phyloP scores from a whole-genome alignment of 345 rosid species.

The Populus tremula region DNA sequence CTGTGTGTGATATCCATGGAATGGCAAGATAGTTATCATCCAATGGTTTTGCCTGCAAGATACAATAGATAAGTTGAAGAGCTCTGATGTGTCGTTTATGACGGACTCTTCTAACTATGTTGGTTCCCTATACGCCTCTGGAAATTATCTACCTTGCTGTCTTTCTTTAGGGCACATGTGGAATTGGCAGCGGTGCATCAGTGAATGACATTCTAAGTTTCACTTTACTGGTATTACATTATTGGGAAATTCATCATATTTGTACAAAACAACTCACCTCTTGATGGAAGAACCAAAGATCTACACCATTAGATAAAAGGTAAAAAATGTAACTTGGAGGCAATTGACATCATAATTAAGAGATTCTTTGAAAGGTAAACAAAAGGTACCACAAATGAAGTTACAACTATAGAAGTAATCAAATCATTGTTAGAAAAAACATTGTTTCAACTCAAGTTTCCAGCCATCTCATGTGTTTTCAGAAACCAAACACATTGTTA shows the following conservation, averaged over 20 bases:
- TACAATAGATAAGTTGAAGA: not conserved
- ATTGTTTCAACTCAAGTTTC: not conserved
- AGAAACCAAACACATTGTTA: not conserved
- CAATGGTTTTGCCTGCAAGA: not conserved
- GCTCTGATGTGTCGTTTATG: not conserved
- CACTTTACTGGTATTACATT: not conserved
- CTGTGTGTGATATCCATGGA: not conserved
- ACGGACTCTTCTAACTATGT: not conserved
- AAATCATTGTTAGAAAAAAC: not conserved
- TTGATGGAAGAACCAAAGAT: not conserved
- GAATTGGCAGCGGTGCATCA: not conserved
- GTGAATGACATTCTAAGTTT: not conserved
- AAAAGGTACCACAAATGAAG: not conserved
- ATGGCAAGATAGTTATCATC: not conserved
- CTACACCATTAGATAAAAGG: not conserved
- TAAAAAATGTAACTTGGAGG: not conserved
- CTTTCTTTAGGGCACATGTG: not conserved
- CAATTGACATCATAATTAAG: not conserved
- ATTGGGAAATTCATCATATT: not conserved
- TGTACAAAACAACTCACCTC: not conserved
- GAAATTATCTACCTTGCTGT: not conserved
- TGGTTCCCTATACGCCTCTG: not conserved
- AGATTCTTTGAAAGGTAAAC: not conserved
- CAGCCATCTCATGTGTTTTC: not conserved
- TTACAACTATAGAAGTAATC: not conserved